Percentiles rank a stretch among this genome's conserved stretches.
Evolutionary conservation across 805 yeast genomes (phyloP).

Genomic region (Komagataella phaffii): DNA sequence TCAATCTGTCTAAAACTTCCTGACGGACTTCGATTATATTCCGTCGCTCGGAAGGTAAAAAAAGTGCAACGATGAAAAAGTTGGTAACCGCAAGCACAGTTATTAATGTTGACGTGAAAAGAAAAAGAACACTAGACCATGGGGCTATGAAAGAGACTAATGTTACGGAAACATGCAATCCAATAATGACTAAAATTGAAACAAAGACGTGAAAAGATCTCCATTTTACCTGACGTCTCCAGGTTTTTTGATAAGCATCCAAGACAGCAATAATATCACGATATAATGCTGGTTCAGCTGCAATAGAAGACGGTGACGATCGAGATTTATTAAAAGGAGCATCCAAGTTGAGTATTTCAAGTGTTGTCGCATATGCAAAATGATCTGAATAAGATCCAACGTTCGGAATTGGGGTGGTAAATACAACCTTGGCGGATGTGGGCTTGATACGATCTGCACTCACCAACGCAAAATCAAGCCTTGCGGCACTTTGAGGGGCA

Average conservation of each 20-base stretch:
- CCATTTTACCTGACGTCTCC: conserved; percentile 48
- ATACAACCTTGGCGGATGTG: conserved; percentile 52
- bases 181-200: conserved; percentile 40
- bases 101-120: conserved; percentile 38
- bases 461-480: conserved; percentile 82
- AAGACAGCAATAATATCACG: conserved; percentile 36
- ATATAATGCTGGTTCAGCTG: conserved; percentile 20
- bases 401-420: conserved; percentile 53
- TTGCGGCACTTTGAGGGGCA: conserved; percentile 56
- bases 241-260: conserved; percentile 31
- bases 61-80: conserved; percentile 66
- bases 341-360: conserved; percentile 14
- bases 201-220: conserved; percentile 49
- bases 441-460: conserved; percentile 43
- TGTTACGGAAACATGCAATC: conserved; percentile 37
- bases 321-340: neutral
- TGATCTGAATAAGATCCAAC: conserved; percentile 85
- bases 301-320: neutral
- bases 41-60: conserved; percentile 70
- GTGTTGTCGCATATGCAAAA: conserved; percentile 62
- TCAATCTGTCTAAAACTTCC: conserved; percentile 36
- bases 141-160: conserved; percentile 40
- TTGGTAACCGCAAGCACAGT: conserved; percentile 57
- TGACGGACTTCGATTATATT: conserved; percentile 62
- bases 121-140: conserved; percentile 59